Evolutionary conservation across 1,139 yeast species (phyloP).

Genomic region (Kodamaea alishanica): DNA sequence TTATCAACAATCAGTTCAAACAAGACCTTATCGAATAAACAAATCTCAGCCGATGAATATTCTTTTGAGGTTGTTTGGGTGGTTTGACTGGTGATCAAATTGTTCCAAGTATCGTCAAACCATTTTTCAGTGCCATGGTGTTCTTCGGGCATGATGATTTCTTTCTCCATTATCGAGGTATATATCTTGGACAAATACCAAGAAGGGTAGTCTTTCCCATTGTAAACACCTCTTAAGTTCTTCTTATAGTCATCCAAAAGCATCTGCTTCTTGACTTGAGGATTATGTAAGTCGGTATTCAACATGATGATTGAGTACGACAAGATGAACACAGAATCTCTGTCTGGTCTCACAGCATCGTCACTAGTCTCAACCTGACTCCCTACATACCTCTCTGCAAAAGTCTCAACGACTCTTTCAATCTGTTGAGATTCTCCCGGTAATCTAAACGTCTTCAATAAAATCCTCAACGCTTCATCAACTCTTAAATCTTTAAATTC

Average conservation of each 20-base stretch:
- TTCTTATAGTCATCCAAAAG: slow-evolving; percentile 74
- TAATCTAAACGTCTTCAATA: slow-evolving; percentile 79
- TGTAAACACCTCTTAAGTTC: slow-evolving; percentile 77
- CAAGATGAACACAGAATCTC: slow-evolving; percentile 68
- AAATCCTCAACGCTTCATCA: slow-evolving; percentile 85
- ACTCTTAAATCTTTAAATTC: slow-evolving; percentile 78
- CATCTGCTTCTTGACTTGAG: slow-evolving; percentile 84
- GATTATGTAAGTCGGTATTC: slow-evolving; percentile 76
- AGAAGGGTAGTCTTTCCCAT: slow-evolving; percentile 73
- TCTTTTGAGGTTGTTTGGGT: slow-evolving; percentile 16
- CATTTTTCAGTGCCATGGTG: slow-evolving; percentile 84
- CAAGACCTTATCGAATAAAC: slow-evolving; percentile 63
- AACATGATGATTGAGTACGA: slow-evolving; percentile 75
- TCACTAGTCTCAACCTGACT: slow-evolving; percentile 41
- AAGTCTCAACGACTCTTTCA: slow-evolving; percentile 83
- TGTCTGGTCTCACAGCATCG: slow-evolving; percentile 57
- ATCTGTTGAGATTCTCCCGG: slow-evolving; percentile 98
- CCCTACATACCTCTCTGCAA: slow-evolving; percentile 74
- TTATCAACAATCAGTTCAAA: slow-evolving; percentile 61
- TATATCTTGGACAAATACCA: slow-evolving; percentile 84
- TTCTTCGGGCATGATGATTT: slow-evolving; percentile 97
- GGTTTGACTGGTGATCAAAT: slow-evolving; percentile 57
- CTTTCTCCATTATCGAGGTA: slow-evolving; percentile 74
- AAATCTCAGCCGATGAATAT: slow-evolving; percentile 21
- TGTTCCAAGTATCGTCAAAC: slow-evolving; percentile 94